Conservation (phyloP, 2,329 filamentous ascomycete genomes). For the Diaporthe helianthi region DNA sequence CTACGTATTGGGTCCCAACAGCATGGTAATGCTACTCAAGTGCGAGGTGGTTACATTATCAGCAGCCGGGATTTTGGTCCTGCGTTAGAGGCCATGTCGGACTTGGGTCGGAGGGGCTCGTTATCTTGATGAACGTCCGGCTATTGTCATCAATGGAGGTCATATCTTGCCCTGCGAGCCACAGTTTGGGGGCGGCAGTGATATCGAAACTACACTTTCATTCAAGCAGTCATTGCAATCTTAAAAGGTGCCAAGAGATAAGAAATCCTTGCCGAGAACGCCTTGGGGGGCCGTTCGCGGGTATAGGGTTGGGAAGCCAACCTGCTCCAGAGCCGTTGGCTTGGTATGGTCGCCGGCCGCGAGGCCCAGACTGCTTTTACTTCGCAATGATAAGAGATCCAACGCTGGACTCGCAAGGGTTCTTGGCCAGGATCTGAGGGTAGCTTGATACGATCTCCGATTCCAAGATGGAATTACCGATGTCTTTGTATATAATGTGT, state of each 20-base stretch:
- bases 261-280: constrained; percentile 3
- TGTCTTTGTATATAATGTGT: not conserved
- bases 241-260: constrained; percentile 32
- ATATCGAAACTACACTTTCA: not conserved
- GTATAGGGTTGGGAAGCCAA: not conserved
- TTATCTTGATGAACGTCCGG: not conserved
- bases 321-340: not conserved
- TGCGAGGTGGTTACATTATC: constrained; percentile 7
- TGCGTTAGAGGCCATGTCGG: not conserved
- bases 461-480: not conserved
- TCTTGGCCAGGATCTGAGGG: constrained; percentile 14
- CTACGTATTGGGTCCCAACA: not conserved
- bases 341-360: constrained; percentile 6
- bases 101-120: constrained; percentile 2
- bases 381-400: constrained; percentile 31
- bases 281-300: not conserved
- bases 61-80: constrained; percentile 8
- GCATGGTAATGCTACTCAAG: constrained; percentile 10
- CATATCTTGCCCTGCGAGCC: not conserved
- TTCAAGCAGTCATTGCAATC: not conserved
- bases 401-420: constrained; percentile 13
- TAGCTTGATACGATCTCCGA: not conserved
- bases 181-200: not conserved
- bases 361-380: not conserved
- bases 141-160: constrained; percentile 11